phyloP scores from a whole-genome alignment of 805 yeast genomes.

The Saccharomycopsis schoenii region DNA sequence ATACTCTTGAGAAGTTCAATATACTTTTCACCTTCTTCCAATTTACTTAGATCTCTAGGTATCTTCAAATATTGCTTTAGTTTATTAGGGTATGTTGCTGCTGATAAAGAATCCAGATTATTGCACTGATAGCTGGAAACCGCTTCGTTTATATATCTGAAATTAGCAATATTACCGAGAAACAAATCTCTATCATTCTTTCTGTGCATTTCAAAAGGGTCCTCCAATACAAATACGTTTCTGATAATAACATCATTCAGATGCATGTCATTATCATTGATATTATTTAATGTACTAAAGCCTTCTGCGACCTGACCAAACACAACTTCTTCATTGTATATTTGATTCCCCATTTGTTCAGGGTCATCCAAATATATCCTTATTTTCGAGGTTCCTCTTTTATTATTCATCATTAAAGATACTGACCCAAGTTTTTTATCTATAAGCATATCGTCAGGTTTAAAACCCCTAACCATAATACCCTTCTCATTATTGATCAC shows the following conservation, averaged over 20 bases:
- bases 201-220: slow-evolving; percentile 38
- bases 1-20: not conserved
- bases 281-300: slow-evolving; percentile 33
- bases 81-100: not conserved
- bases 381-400: slow-evolving; percentile 29
- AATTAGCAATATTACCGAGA: slow-evolving; percentile 21
- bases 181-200: slow-evolving; percentile 26
- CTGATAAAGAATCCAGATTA: not conserved
- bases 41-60: not conserved
- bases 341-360: slow-evolving; percentile 8
- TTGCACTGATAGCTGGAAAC: not conserved
- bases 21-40: not conserved
- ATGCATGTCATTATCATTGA: slow-evolving; percentile 34
- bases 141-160: not conserved
- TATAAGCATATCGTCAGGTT: not conserved
- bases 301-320: slow-evolving; percentile 50
- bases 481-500: not conserved
- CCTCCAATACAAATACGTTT: slow-evolving; percentile 40
- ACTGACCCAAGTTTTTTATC: slow-evolving; percentile 28
- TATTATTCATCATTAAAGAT: slow-evolving; percentile 21
- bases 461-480: not conserved
- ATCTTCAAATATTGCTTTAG: not conserved
- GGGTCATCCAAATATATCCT: slow-evolving; percentile 28
- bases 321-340: slow-evolving; percentile 21
- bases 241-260: slow-evolving; percentile 42